phyloP scores from a whole-genome alignment of 2,329 filamentous ascomycete species.

The Colletotrichum graminicola region DNA sequence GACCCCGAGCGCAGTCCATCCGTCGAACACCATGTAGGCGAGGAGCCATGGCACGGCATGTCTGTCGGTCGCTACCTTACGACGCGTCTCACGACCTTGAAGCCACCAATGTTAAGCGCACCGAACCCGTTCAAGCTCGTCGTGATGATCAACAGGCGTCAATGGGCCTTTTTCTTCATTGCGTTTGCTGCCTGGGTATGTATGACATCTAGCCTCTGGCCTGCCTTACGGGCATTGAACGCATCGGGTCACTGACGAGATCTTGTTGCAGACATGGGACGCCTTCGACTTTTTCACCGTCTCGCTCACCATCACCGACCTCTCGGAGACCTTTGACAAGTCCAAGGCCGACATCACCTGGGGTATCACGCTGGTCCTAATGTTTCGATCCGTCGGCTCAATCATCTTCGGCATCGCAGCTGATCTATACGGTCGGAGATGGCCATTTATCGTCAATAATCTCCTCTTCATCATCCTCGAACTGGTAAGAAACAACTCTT shows the following conservation, averaged over 20 bases:
- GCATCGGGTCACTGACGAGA: slow-evolving; percentile 8
- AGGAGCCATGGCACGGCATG: slow-evolving; percentile 64
- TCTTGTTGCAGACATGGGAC: slow-evolving; percentile 65
- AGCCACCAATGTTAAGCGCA: slow-evolving; percentile 67
- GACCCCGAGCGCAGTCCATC: neutral
- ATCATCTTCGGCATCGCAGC: slow-evolving; percentile 66
- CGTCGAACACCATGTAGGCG: slow-evolving; percentile 44
- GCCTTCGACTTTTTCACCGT: slow-evolving; percentile 77
- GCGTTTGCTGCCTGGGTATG: slow-evolving; percentile 69
- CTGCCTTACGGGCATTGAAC: neutral
- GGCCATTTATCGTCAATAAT: slow-evolving; percentile 83
- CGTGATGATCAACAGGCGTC: slow-evolving; percentile 60
- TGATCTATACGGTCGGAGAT: slow-evolving; percentile 71
- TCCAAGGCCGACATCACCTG: slow-evolving; percentile 71
- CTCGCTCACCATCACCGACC: slow-evolving; percentile 67
- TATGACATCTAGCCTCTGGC: neutral
- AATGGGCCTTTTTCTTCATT: slow-evolving; percentile 68
- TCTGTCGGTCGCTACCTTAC: slow-evolving; percentile 59
- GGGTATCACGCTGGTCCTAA: slow-evolving; percentile 73
- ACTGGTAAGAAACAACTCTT: slow-evolving; percentile 62
- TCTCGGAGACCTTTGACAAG: slow-evolving; percentile 65
- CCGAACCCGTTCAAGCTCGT: slow-evolving; percentile 66
- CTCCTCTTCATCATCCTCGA: slow-evolving; percentile 78
- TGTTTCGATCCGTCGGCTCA: slow-evolving; percentile 70
- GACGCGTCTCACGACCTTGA: slow-evolving; percentile 67